phyloP scores from a whole-genome alignment of 1,139 yeast species.

The Ogataea hybrid region DNA sequence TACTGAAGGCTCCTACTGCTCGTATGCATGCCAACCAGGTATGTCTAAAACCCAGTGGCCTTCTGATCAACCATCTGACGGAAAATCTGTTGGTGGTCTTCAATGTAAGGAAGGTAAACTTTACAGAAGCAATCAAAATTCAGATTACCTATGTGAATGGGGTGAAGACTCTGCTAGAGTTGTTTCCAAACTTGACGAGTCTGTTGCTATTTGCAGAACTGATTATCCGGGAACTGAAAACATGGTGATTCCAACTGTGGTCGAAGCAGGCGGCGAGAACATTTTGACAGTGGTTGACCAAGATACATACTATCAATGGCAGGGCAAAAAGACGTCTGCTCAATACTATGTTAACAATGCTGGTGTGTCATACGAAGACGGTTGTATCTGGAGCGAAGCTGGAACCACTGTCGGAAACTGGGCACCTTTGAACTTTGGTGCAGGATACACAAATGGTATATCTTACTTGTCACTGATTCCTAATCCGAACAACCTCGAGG shows the following conservation, averaged over 20 bases:
- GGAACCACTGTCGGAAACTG: too few species aligned
- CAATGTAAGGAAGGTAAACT: conserved; percentile 64
- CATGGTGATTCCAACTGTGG: conserved; percentile 79
- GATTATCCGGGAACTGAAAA: conserved; percentile 90
- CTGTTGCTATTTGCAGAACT: conserved; percentile 79
- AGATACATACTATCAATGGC: conserved; percentile 61
- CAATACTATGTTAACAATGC: conserved; percentile 82
- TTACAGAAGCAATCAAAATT: conserved; percentile 60
- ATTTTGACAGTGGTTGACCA: conserved; percentile 68
- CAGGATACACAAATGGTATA: too few species aligned
- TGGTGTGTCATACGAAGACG: too few species aligned
- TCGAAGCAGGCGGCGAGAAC: conserved; percentile 53
- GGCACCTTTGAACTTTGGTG: too few species aligned
- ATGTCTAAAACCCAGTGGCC: conserved; percentile 94
- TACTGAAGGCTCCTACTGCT: conserved; percentile 74
- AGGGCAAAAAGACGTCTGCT: conserved; percentile 65
- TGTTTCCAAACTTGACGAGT: conserved; percentile 50
- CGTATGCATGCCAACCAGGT: conserved; percentile 87
- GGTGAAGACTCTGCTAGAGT: conserved; percentile 64
- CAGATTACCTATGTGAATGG: conserved; percentile 73
- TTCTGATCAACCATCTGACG: conserved; percentile 62
- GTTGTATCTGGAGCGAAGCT: too few species aligned
- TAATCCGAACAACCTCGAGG: conserved; percentile 67
- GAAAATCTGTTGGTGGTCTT: conserved; percentile 81
- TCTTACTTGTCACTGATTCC: conserved; percentile 78